Evolutionary conservation across 2,329 filamentous ascomycete species (phyloP), one percentile per base, ranked within the genome.

Genomic region (Diaporthe ilicicola): DNA sequence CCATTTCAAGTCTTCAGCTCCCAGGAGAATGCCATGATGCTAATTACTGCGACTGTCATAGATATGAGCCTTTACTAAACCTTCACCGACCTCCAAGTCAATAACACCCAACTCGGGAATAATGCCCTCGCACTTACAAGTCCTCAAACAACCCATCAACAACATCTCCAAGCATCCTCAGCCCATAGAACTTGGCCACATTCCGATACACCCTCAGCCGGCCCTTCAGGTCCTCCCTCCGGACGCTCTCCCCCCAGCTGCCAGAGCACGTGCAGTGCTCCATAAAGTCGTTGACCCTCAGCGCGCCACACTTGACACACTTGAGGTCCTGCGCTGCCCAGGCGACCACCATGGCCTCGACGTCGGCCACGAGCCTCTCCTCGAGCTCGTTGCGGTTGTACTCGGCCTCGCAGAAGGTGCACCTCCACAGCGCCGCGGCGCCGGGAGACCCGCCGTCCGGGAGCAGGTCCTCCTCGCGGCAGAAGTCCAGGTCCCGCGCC

Each of bases 251-350:
- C 22, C 86, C 87, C 96, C 96, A 99, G 71, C 89, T 88, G 4
- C 96, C 96, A 73, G 93, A 94, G 84, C 96, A 99, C 13, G 91
- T 92, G 82, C 97, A 99, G 81, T 98, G 95, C 80, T 98, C 95
- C 91, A 96, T 94, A 76, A 98, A 97, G 77, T 98, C 95, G 79
- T 97, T 98, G 50, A 93, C 87, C 78, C 94, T 86, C 48, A 97
- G 81, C 75, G 94, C 94, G 39, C 88, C 89, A 79, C 91, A 93
- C 71, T 88, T 86, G 37, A 77, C 79, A 75, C 96, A 99, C 82
- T 94, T 94, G 70, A 98, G 82, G 80, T 99, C 96, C 83, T 98
- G 95, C 42, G 92, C 93, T 73, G 90, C 87, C 95, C 97, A 99
- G 76, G 92, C 90, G 32, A 94, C 87, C 9, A 94, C 85, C 78